phyloP scores from a whole-genome alignment of 2,329 filamentous ascomycete species.

The Epichloe gansuensis region DNA sequence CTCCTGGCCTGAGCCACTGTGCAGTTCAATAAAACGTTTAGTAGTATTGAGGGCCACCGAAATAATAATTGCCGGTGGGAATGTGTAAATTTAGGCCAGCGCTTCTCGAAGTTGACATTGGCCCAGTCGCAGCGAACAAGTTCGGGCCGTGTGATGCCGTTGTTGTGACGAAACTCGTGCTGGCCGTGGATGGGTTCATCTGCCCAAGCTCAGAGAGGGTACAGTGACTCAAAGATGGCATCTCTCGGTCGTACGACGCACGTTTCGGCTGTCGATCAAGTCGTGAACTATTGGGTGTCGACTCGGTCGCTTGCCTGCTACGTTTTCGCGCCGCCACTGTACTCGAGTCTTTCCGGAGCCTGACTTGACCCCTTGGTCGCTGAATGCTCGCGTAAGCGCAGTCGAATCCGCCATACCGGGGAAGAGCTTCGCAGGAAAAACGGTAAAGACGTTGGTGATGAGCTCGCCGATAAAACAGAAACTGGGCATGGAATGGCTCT shows the following conservation, averaged over 20 bases:
- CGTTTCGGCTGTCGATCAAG: conserved; percentile 12
- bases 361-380: conserved; percentile 77
- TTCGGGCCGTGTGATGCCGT: conserved; percentile 5
- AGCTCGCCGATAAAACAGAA: conserved; percentile 15
- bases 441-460: conserved; percentile 52
- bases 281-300: conserved; percentile 1
- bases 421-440: conserved; percentile 53
- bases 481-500: conserved; percentile 12
- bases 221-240: conserved; percentile 8
- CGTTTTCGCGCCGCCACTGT: conserved; percentile 37
- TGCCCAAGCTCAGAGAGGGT: conserved; percentile 8
- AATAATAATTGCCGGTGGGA: conserved; percentile 10
- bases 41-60: conserved; percentile 9
- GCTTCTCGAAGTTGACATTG: conserved; percentile 8
- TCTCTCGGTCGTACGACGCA: conserved; percentile 10
- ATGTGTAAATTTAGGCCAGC: conserved; percentile 8
- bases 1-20: too few species aligned
- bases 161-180: conserved; percentile 4
- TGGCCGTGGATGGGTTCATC: conserved; percentile 6
- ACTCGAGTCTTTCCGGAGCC: conserved; percentile 71
- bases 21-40: not conserved
- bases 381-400: conserved; percentile 66
- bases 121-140: conserved; percentile 6
- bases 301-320: conserved; percentile 17
- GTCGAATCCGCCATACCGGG: conserved; percentile 74